Conservation (phyloP, 106 monocot species). For the Posidonia australis region DNA sequence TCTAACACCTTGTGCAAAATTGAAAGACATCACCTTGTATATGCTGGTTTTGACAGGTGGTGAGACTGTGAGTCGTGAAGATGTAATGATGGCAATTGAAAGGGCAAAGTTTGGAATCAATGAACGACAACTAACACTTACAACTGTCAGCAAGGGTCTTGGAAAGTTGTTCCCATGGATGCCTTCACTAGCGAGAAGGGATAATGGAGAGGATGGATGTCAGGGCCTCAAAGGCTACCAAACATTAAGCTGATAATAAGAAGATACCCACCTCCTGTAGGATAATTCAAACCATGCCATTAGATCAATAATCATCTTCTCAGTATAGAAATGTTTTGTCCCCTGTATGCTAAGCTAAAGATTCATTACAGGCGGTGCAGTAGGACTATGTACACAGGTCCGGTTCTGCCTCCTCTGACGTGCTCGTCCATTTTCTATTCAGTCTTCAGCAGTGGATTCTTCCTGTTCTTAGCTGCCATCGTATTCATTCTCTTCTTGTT, state of each 20-base stretch:
- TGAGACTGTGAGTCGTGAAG: slow-evolving; percentile 54
- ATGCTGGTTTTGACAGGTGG: slow-evolving; percentile 36
- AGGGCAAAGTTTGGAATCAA: slow-evolving; percentile 81
- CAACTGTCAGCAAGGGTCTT: slow-evolving; percentile 33
- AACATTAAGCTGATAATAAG: slow-evolving; percentile 76
- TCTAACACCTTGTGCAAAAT: too few relatives aligned
- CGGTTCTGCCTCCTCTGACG: too few relatives aligned
- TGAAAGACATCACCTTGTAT: not conserved
- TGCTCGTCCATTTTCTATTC: too few relatives aligned
- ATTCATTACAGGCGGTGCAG: too few relatives aligned
- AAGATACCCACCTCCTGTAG: too few relatives aligned
- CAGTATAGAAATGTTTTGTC: too few relatives aligned
- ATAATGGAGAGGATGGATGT: slow-evolving; percentile 34
- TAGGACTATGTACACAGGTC: too few relatives aligned
- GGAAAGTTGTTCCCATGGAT: slow-evolving; percentile 74
- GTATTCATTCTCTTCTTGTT: too few relatives aligned
- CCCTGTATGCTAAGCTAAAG: too few relatives aligned
- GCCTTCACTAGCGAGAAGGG: slow-evolving; percentile 33
- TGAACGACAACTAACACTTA: slow-evolving; percentile 22
- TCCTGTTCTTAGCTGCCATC: too few relatives aligned
- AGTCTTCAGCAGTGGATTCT: too few relatives aligned
- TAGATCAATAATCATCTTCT: too few relatives aligned
- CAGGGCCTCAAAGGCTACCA: slow-evolving; percentile 56
- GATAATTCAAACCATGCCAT: not conserved
- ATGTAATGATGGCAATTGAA: slow-evolving; percentile 77